Base-by-base conservation (phyloP, 2,329 filamentous ascomycete genomes). In the Lachnellula occidentalis region DNA sequence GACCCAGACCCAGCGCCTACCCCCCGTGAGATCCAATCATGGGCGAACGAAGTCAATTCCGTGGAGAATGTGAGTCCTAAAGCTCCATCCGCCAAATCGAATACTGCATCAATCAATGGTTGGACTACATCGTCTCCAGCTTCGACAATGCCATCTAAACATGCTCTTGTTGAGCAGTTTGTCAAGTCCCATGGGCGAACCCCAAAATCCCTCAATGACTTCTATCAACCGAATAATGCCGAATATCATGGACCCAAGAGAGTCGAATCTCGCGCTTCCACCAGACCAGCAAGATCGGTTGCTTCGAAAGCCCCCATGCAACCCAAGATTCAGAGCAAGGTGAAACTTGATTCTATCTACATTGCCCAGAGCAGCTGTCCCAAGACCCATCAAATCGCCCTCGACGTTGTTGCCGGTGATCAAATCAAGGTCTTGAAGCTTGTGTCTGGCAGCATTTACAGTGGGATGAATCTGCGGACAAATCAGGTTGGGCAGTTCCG, bases 181-280 rank as follows among this genome's bases (percentile, higher is more conserved):
- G 50, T 51, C 9, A 50, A 53, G 36, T 36, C 27, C 3, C 47
- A 62, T 50, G 60, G 56, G 12, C 41, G 51, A 1, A 4, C 11
- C 3, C 60, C 59, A 1, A 61, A 54, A 36, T 15, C 8, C 14
- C n/a, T 47, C 2, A 55, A 56, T 27, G 60, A 61, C 21, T 45
- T 62, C n/a, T 56, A 54, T 15, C 63, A 66, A 45, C 64, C 63
- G 2, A 64, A 62, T 2, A 66, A 64, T 45, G 51, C 52, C 1
- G 34, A 50, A 7, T 57, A 58, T 31, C 39, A 15, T 17, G 36
- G 22, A 12, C 49, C 57, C 11, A 19, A 49, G 17, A 48, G 45
- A 2, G 47, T 51, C 4, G 36, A 47, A 22, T 58, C 61, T 34
- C 42, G 50, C 22, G 42, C 43, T 1, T 54, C 60, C 5, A 54